Evolutionary conservation across 2,329 filamentous ascomycete species (phyloP).

Genomic region (Aspergillus sp.): DNA sequence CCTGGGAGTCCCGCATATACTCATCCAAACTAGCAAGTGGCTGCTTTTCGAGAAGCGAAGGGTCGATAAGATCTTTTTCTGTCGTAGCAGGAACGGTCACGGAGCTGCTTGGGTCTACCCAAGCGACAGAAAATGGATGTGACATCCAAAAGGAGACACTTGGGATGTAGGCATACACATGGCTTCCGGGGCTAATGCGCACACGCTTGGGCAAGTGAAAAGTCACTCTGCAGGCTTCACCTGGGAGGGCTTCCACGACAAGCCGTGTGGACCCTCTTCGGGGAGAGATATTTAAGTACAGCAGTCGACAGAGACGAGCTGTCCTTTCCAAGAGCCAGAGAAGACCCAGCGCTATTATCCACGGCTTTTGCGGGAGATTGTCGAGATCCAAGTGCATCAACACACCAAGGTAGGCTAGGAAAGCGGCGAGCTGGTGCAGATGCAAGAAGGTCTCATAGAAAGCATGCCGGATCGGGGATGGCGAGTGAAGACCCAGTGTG

Average conservation of each 20-base stretch:
- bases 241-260: slow-evolving; percentile 60
- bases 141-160: slow-evolving; percentile 51
- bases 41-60: slow-evolving; percentile 39
- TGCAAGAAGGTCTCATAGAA: slow-evolving; percentile 53
- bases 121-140: slow-evolving; percentile 52
- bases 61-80: slow-evolving; percentile 20
- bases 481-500: slow-evolving; percentile 46
- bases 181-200: slow-evolving; percentile 57
- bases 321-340: slow-evolving; percentile 49
- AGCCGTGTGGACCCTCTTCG: slow-evolving; percentile 53
- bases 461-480: slow-evolving; percentile 48
- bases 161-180: slow-evolving; percentile 64
- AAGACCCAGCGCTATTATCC: slow-evolving; percentile 38
- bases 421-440: slow-evolving; percentile 48
- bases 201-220: slow-evolving; percentile 60
- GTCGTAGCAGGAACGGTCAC: slow-evolving; percentile 27
- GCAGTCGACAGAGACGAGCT: slow-evolving; percentile 51
- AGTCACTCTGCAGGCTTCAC: slow-evolving; percentile 62
- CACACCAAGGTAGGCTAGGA: slow-evolving; percentile 47
- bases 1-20: slow-evolving; percentile 23
- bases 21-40: slow-evolving; percentile 25
- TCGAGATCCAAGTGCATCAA: slow-evolving; percentile 48
- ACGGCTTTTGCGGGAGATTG: slow-evolving; percentile 44
- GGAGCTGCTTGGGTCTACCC: slow-evolving; percentile 41
- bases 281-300: slow-evolving; percentile 57